These are phyloP conservation scores for Mitragyna speciosa DNA, from an alignment of 257 asterid genomes.

Conservation along the genomic window DNA sequence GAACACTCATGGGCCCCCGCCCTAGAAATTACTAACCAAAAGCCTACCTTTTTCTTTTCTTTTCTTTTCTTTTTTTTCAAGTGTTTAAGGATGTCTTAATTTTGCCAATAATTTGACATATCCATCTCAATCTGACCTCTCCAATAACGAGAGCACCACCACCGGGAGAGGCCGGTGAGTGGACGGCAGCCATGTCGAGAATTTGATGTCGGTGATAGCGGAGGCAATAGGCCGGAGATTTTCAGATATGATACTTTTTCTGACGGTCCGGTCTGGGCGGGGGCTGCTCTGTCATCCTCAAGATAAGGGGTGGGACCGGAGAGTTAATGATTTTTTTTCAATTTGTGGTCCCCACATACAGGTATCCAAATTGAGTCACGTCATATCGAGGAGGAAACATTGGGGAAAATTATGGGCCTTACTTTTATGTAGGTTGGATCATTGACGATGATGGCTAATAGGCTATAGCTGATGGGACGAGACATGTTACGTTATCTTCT, in stretches of 20 bases:
- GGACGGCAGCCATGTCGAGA: slow-evolving; percentile 11
- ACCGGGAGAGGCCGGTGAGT: background rate
- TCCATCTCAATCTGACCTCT: background rate
- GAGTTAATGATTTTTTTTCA: background rate
- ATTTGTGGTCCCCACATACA: background rate
- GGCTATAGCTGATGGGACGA: background rate
- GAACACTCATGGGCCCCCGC: background rate
- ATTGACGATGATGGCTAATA: background rate
- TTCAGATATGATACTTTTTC: no score
- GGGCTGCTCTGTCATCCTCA: background rate
- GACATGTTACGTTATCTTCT: background rate
- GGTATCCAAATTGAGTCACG: slow-evolving; percentile 7
- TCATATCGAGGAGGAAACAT: no score
- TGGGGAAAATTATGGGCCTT: background rate
- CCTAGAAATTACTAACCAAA: background rate
- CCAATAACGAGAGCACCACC: background rate
- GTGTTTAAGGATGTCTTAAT: no score
- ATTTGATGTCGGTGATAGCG: slow-evolving; percentile 11
- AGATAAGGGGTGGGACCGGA: no score
- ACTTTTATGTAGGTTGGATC: background rate
- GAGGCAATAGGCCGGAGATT: no score
- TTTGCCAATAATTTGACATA: no score
- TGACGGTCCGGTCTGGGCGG: no score
- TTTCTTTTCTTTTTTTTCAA: no score
- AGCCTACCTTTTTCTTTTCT: background rate